phyloP scores from a whole-genome alignment of 345 rosid species.

The Boechera stricta region DNA sequence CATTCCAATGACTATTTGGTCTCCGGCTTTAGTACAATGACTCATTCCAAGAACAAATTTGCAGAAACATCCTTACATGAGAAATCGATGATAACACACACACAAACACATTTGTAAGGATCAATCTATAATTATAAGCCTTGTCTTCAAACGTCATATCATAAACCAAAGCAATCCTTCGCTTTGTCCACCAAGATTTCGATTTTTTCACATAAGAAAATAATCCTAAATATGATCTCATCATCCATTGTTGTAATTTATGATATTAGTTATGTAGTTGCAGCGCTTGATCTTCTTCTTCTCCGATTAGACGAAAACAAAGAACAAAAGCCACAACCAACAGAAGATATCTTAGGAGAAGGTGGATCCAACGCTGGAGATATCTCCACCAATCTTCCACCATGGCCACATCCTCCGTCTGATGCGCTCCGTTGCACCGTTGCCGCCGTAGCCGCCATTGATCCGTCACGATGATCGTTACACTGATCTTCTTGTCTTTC shows the following conservation, averaged over 20 bases:
- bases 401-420: constrained; percentile 40
- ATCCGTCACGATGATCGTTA: constrained; percentile 44
- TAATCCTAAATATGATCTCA: constrained; percentile 26
- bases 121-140: neutral
- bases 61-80: neutral
- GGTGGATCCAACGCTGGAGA: constrained; percentile 60
- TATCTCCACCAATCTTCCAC: constrained; percentile 38
- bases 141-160: neutral
- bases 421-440: constrained; percentile 47
- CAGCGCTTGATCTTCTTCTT: constrained; percentile 36
- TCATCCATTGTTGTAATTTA: neutral
- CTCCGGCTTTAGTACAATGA: constrained; percentile 19
- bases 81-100: neutral
- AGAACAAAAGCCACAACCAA: constrained; percentile 64
- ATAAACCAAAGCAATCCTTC: constrained; percentile 23
- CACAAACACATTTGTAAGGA: constrained; percentile 1
- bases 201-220: neutral
- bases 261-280: constrained; percentile 6
- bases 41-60: neutral
- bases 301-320: constrained; percentile 44
- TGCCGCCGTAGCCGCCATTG: constrained; percentile 7
- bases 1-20: constrained; percentile 17
- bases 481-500: constrained; percentile 40
- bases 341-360: constrained; percentile 59
- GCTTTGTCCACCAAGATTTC: neutral